Percentiles rank a stretch among this genome's conserved stretches.
phyloP scores from a whole-genome alignment of 768 basidiomycete species.

The Tulasnella sp. region DNA sequence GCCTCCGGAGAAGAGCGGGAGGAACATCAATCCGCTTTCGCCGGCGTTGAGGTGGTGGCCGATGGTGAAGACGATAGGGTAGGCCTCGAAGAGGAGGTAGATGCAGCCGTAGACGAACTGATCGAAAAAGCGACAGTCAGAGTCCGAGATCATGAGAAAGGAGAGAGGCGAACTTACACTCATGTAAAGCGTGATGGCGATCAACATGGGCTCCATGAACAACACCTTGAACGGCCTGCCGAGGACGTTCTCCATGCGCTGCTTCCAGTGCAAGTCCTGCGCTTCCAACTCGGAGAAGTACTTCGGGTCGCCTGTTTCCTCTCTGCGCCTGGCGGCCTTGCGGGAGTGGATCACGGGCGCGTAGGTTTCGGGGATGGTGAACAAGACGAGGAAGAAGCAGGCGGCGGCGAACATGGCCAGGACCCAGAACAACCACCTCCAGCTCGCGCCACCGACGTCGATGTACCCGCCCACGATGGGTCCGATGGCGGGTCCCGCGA shows the following conservation, averaged over 20 bases:
- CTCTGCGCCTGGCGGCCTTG: constrained; percentile 30
- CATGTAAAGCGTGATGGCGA: constrained; percentile 48
- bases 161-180: constrained; percentile 27
- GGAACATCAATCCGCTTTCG: constrained; percentile 41
- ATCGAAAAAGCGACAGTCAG: not conserved
- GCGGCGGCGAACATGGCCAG: constrained; percentile 39
- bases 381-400: constrained; percentile 30
- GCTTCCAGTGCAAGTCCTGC: constrained; percentile 25
- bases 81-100: constrained; percentile 44
- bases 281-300: constrained; percentile 35
- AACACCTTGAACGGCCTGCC: constrained; percentile 36
- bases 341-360: constrained; percentile 28
- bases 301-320: constrained; percentile 34
- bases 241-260: constrained; percentile 30
- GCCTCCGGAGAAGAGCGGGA: constrained; percentile 39
- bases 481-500: constrained; percentile 41
- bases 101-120: constrained; percentile 40
- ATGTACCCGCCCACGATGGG: constrained; percentile 40
- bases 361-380: constrained; percentile 40
- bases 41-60: constrained; percentile 43
- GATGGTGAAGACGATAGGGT: constrained; percentile 43
- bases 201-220: constrained; percentile 38
- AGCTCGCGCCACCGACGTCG: constrained; percentile 35
- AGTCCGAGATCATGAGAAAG: not conserved
- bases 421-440: constrained; percentile 42